Percentiles rank a stretch among this genome's conserved stretches.
These are phyloP conservation scores for Trichophaea hybrida DNA, from an alignment of 2,329 filamentous ascomycete species.

Conservation along the genomic window DNA sequence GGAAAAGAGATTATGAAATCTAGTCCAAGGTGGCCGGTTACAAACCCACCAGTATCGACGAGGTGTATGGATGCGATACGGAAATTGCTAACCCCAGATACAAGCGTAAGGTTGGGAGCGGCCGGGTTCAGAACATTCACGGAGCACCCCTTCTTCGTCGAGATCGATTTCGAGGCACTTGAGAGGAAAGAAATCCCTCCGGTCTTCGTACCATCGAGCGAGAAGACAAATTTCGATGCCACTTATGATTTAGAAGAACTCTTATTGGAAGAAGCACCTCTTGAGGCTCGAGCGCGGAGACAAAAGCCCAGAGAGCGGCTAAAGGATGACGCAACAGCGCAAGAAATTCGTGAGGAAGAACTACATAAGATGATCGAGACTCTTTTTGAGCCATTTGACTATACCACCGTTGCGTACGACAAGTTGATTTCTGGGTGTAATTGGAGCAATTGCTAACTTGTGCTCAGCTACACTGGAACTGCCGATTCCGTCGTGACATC, in stretches of 20 bases:
- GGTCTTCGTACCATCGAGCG: constrained; percentile 81
- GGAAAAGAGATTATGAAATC: constrained; percentile 68
- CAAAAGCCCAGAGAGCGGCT: constrained; percentile 87
- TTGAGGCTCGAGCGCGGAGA: constrained; percentile 80
- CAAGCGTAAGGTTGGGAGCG: constrained; percentile 66
- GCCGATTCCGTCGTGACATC: constrained; percentile 27
- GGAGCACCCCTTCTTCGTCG: constrained; percentile 75
- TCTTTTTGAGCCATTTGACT: constrained; percentile 90
- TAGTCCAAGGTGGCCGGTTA: constrained; percentile 78
- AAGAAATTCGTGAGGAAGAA: constrained; percentile 89
- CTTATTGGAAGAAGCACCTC: constrained; percentile 79
- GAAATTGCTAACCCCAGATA: constrained; percentile 66
- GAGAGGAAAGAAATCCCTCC: constrained; percentile 81
- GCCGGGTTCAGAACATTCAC: constrained; percentile 71
- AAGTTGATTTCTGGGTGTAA: constrained; percentile 26
- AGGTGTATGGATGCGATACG: constrained; percentile 80
- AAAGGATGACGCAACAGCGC: constrained; percentile 85
- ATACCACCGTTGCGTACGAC: constrained; percentile 66
- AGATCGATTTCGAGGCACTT: constrained; percentile 69
- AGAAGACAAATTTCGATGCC: constrained; percentile 98
- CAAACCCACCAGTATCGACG: constrained; percentile 75
- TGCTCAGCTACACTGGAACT: constrained; percentile 29
- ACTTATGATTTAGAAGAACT: constrained; percentile 95
- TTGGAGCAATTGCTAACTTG: constrained; percentile 9
- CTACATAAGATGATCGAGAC: constrained; percentile 87